Evolutionary conservation across 495 filamentous ascomycete genomes (phyloP).

Genomic region (Annulohypoxylon moriforme): DNA sequence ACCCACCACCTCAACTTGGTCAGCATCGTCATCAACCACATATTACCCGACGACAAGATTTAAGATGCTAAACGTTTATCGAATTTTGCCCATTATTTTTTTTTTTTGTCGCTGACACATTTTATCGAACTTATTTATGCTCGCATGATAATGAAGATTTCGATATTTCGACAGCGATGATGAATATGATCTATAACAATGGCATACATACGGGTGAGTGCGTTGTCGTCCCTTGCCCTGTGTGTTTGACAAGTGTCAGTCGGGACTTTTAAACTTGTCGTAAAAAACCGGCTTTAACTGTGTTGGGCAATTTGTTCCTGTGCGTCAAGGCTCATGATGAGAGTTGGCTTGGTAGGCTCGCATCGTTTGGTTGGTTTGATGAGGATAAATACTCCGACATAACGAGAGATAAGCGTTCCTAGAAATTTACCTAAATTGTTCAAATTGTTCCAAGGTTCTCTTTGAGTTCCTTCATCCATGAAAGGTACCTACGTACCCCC

Average conservation of each 20-base stretch:
- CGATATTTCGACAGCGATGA: not conserved
- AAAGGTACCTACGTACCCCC: slow-evolving; percentile 7
- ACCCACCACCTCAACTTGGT: slow-evolving; percentile 29
- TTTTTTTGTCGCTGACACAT: not conserved
- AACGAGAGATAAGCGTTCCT: slow-evolving; percentile 48
- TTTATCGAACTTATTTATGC: not conserved
- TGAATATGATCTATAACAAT: not conserved
- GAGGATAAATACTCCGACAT: slow-evolving; percentile 47
- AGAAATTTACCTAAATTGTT: slow-evolving; percentile 29
- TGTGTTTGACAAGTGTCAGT: slow-evolving; percentile 42
- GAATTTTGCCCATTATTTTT: not conserved
- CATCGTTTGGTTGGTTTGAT: slow-evolving; percentile 22
- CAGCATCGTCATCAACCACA: slow-evolving; percentile 19
- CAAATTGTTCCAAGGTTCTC: slow-evolving; percentile 10
- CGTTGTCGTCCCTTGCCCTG: slow-evolving; percentile 30
- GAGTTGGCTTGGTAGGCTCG: slow-evolving; percentile 2
- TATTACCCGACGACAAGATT: slow-evolving; percentile 22
- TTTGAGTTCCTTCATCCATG: slow-evolving; percentile 29
- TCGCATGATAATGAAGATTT: not conserved
- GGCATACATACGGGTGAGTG: slow-evolving; percentile 18
- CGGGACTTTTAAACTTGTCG: slow-evolving; percentile 23
- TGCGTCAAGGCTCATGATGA: slow-evolving; percentile 36
- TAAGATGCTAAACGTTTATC: slow-evolving; percentile 11
- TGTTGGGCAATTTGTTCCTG: slow-evolving; percentile 40
- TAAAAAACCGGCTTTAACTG: slow-evolving; percentile 35